Base-by-base conservation (phyloP, 2,329 filamentous ascomycete species). In the Fusarium humuli region DNA sequence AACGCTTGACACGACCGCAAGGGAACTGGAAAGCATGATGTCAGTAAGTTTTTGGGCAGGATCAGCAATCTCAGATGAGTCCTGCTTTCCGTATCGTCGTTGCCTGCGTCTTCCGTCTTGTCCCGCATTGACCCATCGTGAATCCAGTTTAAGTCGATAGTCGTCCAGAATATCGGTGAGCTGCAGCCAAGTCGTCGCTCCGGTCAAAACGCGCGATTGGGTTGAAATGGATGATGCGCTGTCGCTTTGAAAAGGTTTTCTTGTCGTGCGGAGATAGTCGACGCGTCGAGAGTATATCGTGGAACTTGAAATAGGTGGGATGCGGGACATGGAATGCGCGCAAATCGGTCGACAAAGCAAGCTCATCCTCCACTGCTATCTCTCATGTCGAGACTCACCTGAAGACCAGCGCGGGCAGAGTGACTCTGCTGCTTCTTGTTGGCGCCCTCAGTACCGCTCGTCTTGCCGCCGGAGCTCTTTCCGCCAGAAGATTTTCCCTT, bases 1-100 rank as follows among this genome's bases (percentile, higher is more conserved):
- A 98, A 86, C 96, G 94, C 92, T 99, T 99, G 84, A 99, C 96
- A 91, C 96, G 96, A 84, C 96, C 96, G 82, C 96, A 99, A 68
- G 96, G 96, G 82, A 99, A 99, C 96, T 99, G 80, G 64, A 73
- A 65, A 58, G 58, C 48, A 18, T 37, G 46, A 46, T 30, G 65
- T 79, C 57, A 79, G 77, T 65, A 54, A 55, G 11, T 40, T 37
- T 30, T 27, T n/a, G 11, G 30, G 49, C 30, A 40, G 32, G 47
- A 44, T 5, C 23, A 57, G 34, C 11, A 58, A 47, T 45, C 61
- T 61, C 59, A 49, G 57, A 57, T 65, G 67, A 46, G 40, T 25
- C 29, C 52, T 55, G 58, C 55, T 66, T 37, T 30, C 50, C 45
- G 22, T 57, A 56, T 61, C 52, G 46, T 64, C 22, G 45, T 61